Base-by-base conservation (phyloP, 768 basidiomycete species). In the Collybia sp. region DNA sequence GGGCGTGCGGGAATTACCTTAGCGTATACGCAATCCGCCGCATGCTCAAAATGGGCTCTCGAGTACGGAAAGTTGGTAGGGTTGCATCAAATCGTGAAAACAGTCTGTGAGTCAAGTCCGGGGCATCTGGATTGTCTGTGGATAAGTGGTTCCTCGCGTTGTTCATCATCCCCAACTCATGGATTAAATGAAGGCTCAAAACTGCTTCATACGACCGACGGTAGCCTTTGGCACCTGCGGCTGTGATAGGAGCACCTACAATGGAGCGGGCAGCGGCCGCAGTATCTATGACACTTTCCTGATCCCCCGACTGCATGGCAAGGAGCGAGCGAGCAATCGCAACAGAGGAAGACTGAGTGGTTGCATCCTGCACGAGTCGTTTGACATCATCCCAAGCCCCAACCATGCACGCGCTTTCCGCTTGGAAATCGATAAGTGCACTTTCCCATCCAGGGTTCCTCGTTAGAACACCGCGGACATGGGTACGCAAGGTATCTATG, bases 371-470 rank as follows among this genome's bases (percentile, higher is more conserved):
- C 16, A 83, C 75, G 36, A 90, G 71, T 13, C 67, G 65, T 43
- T 80, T 73, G 12, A 99, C 87, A 42, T 88, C 86, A 2, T 77
- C 73, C 93, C 94, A 98, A 53, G 93, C 92, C 5, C 92, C 88
- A 30, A 93, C 85, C 80, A 94, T 94, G 86, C 93, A 95, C 1
- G 92, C 89, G 50, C 93, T 89, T 68, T 99, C 94, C 10, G 88
- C 82, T 55, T 92, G 88, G 58, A 92, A 97, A 0, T 85, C 83
- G 5, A 85, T 80, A 10, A 99, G 70, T 2, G 76, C 72, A 5
- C 72, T 59, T 47, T 86, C 78, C 95, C 96, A 98, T 43, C 82
- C 79, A 0, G 92, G 87, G 59, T 90, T 82, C 11, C 85, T 82
- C 35, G 83, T 85, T 15, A 98, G 73, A 8, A 97, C 84, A 5